Base-by-base conservation (phyloP, 306 rosid species). In the Quillaja saponaria region DNA sequence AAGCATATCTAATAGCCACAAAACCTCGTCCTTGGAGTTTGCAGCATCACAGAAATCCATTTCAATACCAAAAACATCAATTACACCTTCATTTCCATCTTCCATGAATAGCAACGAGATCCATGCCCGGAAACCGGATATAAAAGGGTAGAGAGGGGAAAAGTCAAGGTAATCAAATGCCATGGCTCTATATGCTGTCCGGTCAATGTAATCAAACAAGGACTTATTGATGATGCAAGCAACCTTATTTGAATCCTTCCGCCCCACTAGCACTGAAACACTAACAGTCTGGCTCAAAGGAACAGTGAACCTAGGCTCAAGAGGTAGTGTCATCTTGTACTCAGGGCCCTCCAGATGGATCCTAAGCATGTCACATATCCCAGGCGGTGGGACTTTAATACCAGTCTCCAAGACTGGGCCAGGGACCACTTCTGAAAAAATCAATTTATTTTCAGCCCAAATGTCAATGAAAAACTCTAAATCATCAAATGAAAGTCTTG, bases 1-100 rank as follows among this genome's bases (percentile, higher is more conserved):
- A 34, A 94, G 99, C 87, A 89, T 85, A 73, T 94, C 96, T 72
- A 89, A 50, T 25, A 94, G 79, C 91, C 97, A 85, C 73, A 89
- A 68, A 63, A 94, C 95, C 72, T 89, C 99, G 37, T 86, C 91
- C 89, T 87, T 81, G 0, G 99, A 76, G 61, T 78, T 87, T 37
- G 99, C 96, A 60, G 85, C 94, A 74, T 89, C 95, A 71, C 87
- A 80, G 80, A 89, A 94, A 83, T 94, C 99, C 87, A 94, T 85
- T 75, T 85, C 95, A 58, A 94, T 81, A 60, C 90, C 99, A 72
- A 83, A 89, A 12, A 94, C 99, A 80, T 87, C 86, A 72, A 86
- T 72, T 7, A 54, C 67, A 63, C 77, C 89, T 55, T 84, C 95
- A 58, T 58, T 65, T 83, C 77, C 85, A 41, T 74, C 82, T 34